Base-by-base conservation (phyloP, 345 rosid genomes). In the Hibiscus tridactylites region DNA sequence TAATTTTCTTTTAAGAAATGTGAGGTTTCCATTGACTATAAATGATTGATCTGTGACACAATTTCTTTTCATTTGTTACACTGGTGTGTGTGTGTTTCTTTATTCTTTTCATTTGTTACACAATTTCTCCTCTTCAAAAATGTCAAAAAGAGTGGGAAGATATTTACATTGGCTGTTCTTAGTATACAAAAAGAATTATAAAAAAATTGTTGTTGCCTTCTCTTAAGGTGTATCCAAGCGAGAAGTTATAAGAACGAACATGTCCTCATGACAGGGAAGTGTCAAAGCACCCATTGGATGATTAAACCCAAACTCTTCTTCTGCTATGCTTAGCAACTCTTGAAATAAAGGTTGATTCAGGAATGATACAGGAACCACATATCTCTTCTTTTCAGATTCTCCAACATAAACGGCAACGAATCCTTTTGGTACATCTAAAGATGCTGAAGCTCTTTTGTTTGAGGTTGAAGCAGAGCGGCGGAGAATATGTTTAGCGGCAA, bases 251-350 rank as follows among this genome's bases (percentile, higher is more conserved):
- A 76, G 63, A 50, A 79, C 62, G 61, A 79, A 83, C n/a, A 56
- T 17, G 9, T 83, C 80, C 81, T 85, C 87, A 57, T 65, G 68
- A 72, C 85, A 85, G 24, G 85, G 84, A 57, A 81, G 78, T 12
- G 82, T 83, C 29, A 83, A 77, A 57, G 81, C 85, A 16, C 76
- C 68, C 85, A 77, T 75, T 1, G 53, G 53, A 49, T 13, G 53
- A 71, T 73, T 71, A 75, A 71, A 86, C 33, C 84, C 83, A 67
- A 79, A 82, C 37, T 85, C 80, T 73, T 85, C 83, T 71, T 86
- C 84, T 33, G 83, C 81, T 46, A 77, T 65, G 47, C 78, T 72
- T 49, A 76, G 19, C 75, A 65, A 64, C 54, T 71, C 65, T 29
- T 76, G 80, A 53, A 81, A 77, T 11, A 71, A 71, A 67, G 82